phyloP scores from a whole-genome alignment of 108 stramenopile genomes.

The Fragilariopsis cylindrus region DNA sequence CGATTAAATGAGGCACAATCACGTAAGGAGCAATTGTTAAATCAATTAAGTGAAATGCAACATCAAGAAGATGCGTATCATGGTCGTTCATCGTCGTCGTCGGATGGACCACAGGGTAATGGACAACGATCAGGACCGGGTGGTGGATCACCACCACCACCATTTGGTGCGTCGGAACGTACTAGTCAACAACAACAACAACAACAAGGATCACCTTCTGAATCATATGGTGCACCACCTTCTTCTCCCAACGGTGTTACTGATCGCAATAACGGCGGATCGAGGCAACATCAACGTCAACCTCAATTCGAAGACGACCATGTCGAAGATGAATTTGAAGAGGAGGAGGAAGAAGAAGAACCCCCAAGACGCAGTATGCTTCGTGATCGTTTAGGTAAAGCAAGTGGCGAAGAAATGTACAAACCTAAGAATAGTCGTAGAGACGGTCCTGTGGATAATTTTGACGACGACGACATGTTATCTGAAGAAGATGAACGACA shows the following conservation, averaged over 20 bases:
- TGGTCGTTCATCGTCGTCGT: no score
- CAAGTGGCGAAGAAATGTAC: constrained; percentile 13
- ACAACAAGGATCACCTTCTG: neutral
- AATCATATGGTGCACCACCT: no score
- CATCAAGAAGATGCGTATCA: neutral
- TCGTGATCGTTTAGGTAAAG: constrained; percentile 16
- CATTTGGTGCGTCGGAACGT: neutral
- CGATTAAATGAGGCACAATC: constrained; percentile 6
- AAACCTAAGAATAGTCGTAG: constrained; percentile 1
- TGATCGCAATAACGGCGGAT: neutral
- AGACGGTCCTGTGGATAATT: neutral
- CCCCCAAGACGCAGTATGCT: constrained; percentile 12
- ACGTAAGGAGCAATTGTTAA: constrained; percentile 5
- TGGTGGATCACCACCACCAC: constrained; percentile 1
- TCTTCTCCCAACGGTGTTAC: neutral
- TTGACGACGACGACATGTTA: constrained; percentile 12
- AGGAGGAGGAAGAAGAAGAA: constrained; percentile 7
- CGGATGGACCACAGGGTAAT: no score
- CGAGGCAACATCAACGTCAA: constrained; percentile 2
- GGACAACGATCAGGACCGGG: no score
- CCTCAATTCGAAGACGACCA: constrained; percentile 5
- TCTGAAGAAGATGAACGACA: constrained; percentile 7
- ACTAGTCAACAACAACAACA: neutral
- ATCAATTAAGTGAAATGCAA: constrained; percentile 6
- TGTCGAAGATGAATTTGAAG: neutral